These are phyloP conservation scores for Globisporangium apiculatum DNA, from an alignment of 352 stramenopile genomes.

Conservation along the genomic window DNA sequence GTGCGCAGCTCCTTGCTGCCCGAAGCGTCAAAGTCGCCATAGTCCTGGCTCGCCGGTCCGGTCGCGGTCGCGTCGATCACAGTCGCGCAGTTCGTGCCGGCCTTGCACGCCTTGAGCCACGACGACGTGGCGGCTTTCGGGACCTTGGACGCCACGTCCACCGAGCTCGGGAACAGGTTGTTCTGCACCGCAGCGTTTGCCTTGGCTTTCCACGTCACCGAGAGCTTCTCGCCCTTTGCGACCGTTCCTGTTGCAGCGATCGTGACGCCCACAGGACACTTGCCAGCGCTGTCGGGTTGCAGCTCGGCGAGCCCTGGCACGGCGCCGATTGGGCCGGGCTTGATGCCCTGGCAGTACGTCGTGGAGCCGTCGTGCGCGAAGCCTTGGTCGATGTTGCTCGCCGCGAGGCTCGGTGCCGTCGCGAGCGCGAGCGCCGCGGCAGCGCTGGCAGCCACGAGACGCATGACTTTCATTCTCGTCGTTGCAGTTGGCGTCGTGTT, in stretches of 20 bases:
- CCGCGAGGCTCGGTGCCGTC: slow-evolving; percentile 2
- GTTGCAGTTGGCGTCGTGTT: neutral
- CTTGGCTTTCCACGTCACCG: slow-evolving; percentile 45
- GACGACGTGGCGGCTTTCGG: slow-evolving; percentile 29
- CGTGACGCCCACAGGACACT: slow-evolving; percentile 50
- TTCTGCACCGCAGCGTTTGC: slow-evolving; percentile 21
- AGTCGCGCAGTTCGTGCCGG: slow-evolving; percentile 54
- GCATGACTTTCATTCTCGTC: slow-evolving; percentile 1
- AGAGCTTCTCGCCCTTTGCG: slow-evolving; percentile 40
- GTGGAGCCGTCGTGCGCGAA: slow-evolving; percentile 54
- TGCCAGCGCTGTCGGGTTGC: slow-evolving; percentile 32
- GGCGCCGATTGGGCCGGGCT: slow-evolving; percentile 10
- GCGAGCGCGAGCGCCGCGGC: slow-evolving; percentile 1
- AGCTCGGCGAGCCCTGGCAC: slow-evolving; percentile 43
- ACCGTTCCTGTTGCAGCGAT: slow-evolving; percentile 33
- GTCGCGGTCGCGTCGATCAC: slow-evolving; percentile 31
- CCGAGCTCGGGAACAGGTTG: slow-evolving; percentile 57
- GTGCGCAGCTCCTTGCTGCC: slow-evolving; percentile 40
- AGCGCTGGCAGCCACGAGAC: neutral
- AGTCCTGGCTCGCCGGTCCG: slow-evolving; percentile 23
- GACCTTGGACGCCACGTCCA: slow-evolving; percentile 34
- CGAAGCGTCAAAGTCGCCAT: slow-evolving; percentile 32
- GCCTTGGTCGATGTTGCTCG: slow-evolving; percentile 50
- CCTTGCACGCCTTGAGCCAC: slow-evolving; percentile 50
- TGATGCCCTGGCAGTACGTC: slow-evolving; percentile 71